Percentiles rank a stretch among this genome's conserved stretches.
These are phyloP conservation scores for Cladophialophora yegresii DNA, from an alignment of 2,329 filamentous ascomycete species.

Conservation along the genomic window DNA sequence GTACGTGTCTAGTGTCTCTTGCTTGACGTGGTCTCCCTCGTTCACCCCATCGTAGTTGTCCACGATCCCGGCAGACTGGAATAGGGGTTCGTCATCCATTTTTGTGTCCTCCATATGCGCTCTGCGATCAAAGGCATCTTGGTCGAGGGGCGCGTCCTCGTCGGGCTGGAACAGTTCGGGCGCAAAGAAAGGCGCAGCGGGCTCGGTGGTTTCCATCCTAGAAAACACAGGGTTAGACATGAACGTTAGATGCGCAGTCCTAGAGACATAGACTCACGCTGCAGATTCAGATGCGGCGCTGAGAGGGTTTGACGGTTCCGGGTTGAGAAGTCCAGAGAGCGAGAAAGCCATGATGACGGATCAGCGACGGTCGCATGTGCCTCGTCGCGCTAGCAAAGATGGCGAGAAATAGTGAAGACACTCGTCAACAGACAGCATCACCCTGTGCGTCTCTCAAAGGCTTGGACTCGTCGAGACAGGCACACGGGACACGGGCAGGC, in stretches of 20 bases:
- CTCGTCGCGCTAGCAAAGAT: neutral
- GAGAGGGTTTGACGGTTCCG: conserved; percentile 13
- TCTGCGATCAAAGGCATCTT: conserved; percentile 20
- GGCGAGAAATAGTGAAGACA: neutral
- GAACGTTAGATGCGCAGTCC: neutral
- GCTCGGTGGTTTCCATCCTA: conserved; percentile 26
- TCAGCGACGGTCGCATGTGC: conserved; percentile 1
- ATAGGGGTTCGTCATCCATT: conserved; percentile 27
- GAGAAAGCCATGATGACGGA: conserved; percentile 22
- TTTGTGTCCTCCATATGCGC: conserved; percentile 25
- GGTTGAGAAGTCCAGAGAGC: conserved; percentile 29
- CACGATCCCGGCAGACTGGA: conserved; percentile 11
- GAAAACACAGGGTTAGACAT: conserved; percentile 8
- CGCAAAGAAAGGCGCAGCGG: conserved; percentile 28
- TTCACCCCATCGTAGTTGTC: conserved; percentile 10
- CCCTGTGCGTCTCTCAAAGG: neutral
- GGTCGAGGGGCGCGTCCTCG: conserved; percentile 24
- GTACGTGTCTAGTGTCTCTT: conserved; percentile 27
- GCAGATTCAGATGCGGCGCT: neutral
- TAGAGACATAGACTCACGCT: conserved; percentile 9
- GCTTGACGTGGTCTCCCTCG: conserved; percentile 24
- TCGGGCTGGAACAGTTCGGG: conserved; percentile 34
- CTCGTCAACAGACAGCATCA: neutral
- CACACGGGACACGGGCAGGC: neutral
- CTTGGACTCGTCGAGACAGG: neutral